Conservation (phyloP, 768 basidiomycete genomes). For the Scleroderma bovista region DNA sequence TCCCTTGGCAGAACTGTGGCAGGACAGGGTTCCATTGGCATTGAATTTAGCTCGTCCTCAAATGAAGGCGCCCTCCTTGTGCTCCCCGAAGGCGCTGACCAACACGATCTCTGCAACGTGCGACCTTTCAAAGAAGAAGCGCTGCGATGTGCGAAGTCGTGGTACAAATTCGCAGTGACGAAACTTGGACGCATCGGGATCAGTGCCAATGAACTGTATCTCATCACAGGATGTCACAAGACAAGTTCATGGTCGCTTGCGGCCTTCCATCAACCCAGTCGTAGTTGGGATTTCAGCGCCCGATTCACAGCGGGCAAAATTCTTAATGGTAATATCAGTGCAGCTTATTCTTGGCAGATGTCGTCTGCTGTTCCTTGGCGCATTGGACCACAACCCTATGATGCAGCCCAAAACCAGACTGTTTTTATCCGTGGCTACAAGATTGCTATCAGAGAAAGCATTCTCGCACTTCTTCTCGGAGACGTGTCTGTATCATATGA, state of each 20-base stretch:
- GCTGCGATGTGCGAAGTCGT: background rate
- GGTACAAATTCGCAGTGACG: too few relatives aligned
- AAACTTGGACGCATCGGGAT: background rate
- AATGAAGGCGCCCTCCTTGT: constrained; percentile 20
- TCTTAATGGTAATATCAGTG: too few relatives aligned
- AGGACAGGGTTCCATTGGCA: too few relatives aligned
- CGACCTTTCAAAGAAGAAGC: constrained; percentile 14
- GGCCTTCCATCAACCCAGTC: background rate
- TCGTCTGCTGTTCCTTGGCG: too few relatives aligned
- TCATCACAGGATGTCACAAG: constrained; percentile 21
- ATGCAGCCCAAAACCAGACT: constrained; percentile 16
- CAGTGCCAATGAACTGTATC: constrained; percentile 9
- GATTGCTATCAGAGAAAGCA: constrained; percentile 14
- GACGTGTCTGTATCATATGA: too few relatives aligned
- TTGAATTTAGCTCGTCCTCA: too few relatives aligned
- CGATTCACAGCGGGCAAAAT: too few relatives aligned
- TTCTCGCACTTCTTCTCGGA: constrained; percentile 1
- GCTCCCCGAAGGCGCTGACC: constrained; percentile 20
- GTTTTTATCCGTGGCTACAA: constrained; percentile 30
- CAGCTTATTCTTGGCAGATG: too few relatives aligned
- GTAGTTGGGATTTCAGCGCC: too few relatives aligned
- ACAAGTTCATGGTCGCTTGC: constrained; percentile 20
- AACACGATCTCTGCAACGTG: constrained; percentile 13
- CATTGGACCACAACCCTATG: too few relatives aligned
- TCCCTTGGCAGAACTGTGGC: too few relatives aligned